phyloP scores from a whole-genome alignment of 345 rosid species.

The Pugionium cornutum region DNA sequence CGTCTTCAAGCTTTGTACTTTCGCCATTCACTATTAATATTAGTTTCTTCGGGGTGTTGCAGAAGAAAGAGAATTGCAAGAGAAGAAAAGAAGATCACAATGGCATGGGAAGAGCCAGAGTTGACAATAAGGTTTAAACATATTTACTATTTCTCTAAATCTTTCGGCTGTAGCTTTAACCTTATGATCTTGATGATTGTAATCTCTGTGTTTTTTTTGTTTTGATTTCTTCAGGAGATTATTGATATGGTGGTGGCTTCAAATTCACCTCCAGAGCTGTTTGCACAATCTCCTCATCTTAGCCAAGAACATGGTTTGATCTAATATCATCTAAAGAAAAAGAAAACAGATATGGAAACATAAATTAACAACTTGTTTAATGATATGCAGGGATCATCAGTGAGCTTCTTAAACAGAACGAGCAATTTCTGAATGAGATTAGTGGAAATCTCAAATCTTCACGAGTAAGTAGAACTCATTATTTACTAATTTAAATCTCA shows the following conservation, averaged over 20 bases:
- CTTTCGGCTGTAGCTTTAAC: not conserved
- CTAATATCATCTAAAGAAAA: no score
- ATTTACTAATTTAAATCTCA: not conserved
- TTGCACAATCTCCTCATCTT: slow-evolving; percentile 10
- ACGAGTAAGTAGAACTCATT: slow-evolving; percentile 41
- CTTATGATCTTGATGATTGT: not conserved
- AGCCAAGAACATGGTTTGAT: slow-evolving; percentile 11
- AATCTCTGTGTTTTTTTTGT: slow-evolving; percentile 1
- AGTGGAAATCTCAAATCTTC: slow-evolving; percentile 52
- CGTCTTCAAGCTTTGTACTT: slow-evolving; percentile 8
- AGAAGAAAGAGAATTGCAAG: slow-evolving; percentile 72
- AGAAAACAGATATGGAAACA: not conserved
- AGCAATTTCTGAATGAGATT: slow-evolving; percentile 50
- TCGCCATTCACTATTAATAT: not conserved
- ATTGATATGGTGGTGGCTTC: slow-evolving; percentile 24
- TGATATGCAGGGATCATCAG: slow-evolving; percentile 34
- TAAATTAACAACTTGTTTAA: not conserved
- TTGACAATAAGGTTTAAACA: slow-evolving; percentile 58
- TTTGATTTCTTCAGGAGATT: slow-evolving; percentile 23
- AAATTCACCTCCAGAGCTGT: not conserved
- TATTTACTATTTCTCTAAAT: not conserved
- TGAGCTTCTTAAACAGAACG: slow-evolving; percentile 68
- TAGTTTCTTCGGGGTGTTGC: not conserved
- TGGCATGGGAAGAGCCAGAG: slow-evolving; percentile 50
- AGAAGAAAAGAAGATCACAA: slow-evolving; percentile 66